Evolutionary conservation across 1,284 basidiomycete genomes (phyloP).

Genomic region (Ceratobasidium sp.): DNA sequence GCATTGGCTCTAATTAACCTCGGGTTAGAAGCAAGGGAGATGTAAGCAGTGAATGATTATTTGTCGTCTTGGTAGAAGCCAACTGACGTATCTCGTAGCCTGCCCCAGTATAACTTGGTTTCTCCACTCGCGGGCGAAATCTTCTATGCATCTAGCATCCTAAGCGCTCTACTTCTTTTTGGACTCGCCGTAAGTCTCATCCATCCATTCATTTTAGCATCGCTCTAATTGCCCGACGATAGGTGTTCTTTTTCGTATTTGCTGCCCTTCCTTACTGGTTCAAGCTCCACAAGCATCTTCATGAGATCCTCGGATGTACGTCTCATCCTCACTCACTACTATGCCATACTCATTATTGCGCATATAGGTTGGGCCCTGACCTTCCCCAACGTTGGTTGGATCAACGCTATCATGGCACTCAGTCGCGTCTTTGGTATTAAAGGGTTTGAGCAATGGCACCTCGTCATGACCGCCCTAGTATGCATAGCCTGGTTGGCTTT

Average conservation of each 20-base stretch:
- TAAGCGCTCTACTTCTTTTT: slow-evolving; percentile 31
- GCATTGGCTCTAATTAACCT: slow-evolving; percentile 37
- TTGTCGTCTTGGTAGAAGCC: not conserved
- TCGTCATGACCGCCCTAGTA: not conserved
- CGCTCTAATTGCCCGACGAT: not conserved
- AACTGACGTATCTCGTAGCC: not conserved
- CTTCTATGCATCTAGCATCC: slow-evolving; percentile 8
- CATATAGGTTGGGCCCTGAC: slow-evolving; percentile 36
- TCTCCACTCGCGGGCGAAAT: slow-evolving; percentile 33
- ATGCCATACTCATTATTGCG: not conserved
- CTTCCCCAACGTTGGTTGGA: slow-evolving; percentile 38
- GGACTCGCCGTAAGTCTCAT: slow-evolving; percentile 38
- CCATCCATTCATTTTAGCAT: slow-evolving; percentile 6
- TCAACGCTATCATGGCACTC: slow-evolving; percentile 32
- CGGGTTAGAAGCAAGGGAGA: slow-evolving; percentile 27
- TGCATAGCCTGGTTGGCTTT: slow-evolving; percentile 18
- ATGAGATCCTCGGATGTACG: slow-evolving; percentile 38
- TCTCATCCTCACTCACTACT: not conserved
- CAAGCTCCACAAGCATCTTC: slow-evolving; percentile 39
- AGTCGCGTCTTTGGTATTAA: slow-evolving; percentile 18
- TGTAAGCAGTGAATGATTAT: not conserved
- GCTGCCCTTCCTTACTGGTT: slow-evolving; percentile 37
- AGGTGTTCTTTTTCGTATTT: not conserved
- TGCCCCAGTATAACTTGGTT: slow-evolving; percentile 11
- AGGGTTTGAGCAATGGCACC: not conserved